Base-by-base conservation (phyloP, 768 basidiomycete genomes). In the Boletus tylopilopsis region DNA sequence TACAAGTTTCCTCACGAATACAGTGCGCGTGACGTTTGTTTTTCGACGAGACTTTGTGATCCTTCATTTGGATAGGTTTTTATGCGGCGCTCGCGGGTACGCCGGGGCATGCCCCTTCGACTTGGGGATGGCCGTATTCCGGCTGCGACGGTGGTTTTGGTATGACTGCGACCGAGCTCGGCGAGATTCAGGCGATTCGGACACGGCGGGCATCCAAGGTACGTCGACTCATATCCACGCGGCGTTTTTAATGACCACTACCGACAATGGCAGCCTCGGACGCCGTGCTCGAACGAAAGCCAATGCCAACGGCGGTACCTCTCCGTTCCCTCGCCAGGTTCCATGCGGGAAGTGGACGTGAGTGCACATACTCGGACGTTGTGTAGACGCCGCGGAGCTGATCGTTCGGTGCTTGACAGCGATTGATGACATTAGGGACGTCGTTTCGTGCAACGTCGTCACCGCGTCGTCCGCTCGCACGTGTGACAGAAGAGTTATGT, bases 1-100 rank as follows among this genome's bases (percentile, higher is more conserved):
- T 67, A 56, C 50, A 63, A 43, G 45, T 61, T 63, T 41, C 64
- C 63, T 13, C 55, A 56, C 30, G 57, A 59, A 45, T n/a, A 59
- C 30, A 64, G 59, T 59, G 16, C 51, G 53, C n/a, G n/a, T n/a
- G n/a, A n/a, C n/a, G n/a, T n/a, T n/a, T n/a, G n/a, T n/a, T n/a
- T n/a, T n/a, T n/a, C n/a, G n/a, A n/a, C n/a, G n/a, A n/a, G n/a
- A n/a, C n/a, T n/a, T n/a, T n/a, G n/a, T 30, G 29, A 30, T 30
- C 7, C 29, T 4, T 33, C 23, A n/a, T 13, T 32, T 50, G 36
- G 23, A 45, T 21, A 65, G 58, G 63, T 33, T 66, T 60, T 30
- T 47, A 50, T n/a, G 53, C 54, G n/a, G 57, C 61, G 16, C 51
- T 63, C 36, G 46, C 53, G 19, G 58, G 53, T n/a, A 32, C 49